Evolutionary conservation across 805 yeast species (phyloP).

Genomic region (Suhomyces sp.): DNA sequence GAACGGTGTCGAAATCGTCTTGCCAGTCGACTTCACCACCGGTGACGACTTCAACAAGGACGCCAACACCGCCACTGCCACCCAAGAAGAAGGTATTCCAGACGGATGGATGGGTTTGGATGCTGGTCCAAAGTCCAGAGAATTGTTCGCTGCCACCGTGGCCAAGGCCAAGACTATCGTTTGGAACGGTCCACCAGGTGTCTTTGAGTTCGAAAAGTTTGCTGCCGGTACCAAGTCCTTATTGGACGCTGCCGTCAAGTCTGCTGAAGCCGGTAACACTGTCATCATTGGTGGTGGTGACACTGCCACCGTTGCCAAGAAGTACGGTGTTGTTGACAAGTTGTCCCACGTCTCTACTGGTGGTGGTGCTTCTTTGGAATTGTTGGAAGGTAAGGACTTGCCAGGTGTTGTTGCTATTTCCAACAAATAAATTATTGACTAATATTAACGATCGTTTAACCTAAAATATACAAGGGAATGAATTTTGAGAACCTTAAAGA

Average conservation of each 20-base stretch:
- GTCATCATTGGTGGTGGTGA: constrained; percentile 99
- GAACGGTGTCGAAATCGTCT: constrained; percentile 88
- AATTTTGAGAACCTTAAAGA: no score
- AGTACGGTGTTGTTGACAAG: constrained; percentile 94
- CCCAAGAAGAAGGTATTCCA: constrained; percentile 90
- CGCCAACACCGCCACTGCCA: constrained; percentile 81
- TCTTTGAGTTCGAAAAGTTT: constrained; percentile 93
- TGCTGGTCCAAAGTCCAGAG: constrained; percentile 85
- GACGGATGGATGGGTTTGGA: constrained; percentile 95
- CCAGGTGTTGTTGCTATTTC: constrained; percentile 97
- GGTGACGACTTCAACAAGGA: constrained; percentile 93
- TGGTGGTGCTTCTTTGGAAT: constrained; percentile 99
- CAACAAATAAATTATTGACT: constrained; percentile 62
- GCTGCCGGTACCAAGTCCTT: constrained; percentile 89
- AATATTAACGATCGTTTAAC: no score
- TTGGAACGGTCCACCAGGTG: constrained; percentile 99
- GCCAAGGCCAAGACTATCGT: constrained; percentile 95
- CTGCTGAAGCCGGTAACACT: constrained; percentile 85
- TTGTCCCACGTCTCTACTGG: constrained; percentile 98
- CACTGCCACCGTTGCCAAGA: constrained; percentile 98
- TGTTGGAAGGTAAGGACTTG: constrained; percentile 96
- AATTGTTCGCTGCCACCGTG: constrained; percentile 78
- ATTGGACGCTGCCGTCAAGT: constrained; percentile 83
- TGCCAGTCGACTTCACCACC: constrained; percentile 94
- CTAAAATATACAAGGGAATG: no score